phyloP scores from a whole-genome alignment of 1,284 basidiomycete species.

The Mycena sp. region DNA sequence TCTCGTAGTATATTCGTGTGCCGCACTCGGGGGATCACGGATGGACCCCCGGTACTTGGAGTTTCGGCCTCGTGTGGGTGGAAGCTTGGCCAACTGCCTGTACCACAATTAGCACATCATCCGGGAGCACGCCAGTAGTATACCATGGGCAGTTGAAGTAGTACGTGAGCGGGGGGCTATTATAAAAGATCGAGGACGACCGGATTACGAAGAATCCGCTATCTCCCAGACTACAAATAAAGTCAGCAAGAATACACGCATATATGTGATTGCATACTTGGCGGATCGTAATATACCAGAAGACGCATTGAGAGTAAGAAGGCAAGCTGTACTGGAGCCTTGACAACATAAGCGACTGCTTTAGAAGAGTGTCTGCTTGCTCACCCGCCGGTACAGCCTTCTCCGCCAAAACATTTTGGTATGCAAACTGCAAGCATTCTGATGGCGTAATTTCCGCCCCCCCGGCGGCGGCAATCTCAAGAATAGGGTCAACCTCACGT shows the following conservation, averaged over 20 bases:
- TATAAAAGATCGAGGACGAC: conserved; percentile 69
- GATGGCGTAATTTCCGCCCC: conserved; percentile 75
- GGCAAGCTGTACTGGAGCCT: conserved; percentile 91
- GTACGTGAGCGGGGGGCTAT: conserved; percentile 76
- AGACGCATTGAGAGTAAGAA: conserved; percentile 80
- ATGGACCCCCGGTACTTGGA: conserved; percentile 33
- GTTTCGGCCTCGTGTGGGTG: conserved; percentile 52
- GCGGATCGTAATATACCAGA: conserved; percentile 82
- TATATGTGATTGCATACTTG: conserved; percentile 62
- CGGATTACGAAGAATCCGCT: conserved; percentile 87
- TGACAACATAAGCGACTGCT: conserved; percentile 5
- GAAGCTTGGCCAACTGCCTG: conserved; percentile 77
- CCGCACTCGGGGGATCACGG: conserved; percentile 72
- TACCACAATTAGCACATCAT: conserved; percentile 16
- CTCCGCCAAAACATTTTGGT: conserved; percentile 77
- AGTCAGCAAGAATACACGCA: conserved; percentile 1
- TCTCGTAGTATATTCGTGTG: conserved; percentile 70
- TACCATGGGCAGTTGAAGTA: conserved; percentile 87
- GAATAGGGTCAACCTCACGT: conserved; percentile 75
- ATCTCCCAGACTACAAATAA: conserved; percentile 75
- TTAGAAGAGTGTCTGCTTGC: conserved; percentile 32
- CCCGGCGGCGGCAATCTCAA: conserved; percentile 84
- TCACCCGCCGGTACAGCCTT: conserved; percentile 77
- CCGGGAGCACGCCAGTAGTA: conserved; percentile 27
- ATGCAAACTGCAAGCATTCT: conserved; percentile 78